phyloP scores from a whole-genome alignment of 495 filamentous ascomycete genomes.

The Geopyxis carbonaria region DNA sequence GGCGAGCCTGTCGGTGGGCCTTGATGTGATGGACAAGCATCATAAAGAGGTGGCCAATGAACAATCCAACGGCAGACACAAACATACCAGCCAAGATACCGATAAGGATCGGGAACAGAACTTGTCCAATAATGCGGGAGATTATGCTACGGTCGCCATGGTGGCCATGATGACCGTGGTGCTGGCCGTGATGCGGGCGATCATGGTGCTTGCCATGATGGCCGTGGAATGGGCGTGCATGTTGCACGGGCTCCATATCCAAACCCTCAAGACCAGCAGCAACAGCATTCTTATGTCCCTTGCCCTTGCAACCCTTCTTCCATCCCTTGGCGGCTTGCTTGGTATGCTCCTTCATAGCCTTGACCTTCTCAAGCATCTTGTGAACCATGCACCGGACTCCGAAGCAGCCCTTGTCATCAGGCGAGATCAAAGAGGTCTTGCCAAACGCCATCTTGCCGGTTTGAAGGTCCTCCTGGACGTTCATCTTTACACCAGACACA shows the following conservation, averaged over 20 bases:
- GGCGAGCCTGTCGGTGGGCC: no score
- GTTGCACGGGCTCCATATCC: not conserved
- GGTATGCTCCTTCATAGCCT: no score
- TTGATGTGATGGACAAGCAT: no score
- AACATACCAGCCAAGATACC: not conserved
- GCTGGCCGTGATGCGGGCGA: not conserved
- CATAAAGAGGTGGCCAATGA: no score
- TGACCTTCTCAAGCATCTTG: not conserved
- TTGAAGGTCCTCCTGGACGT: not conserved
- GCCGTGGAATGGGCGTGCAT: not conserved
- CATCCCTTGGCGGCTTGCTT: no score
- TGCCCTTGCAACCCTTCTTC: no score
- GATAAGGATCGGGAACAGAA: not conserved
- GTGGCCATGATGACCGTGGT: not conserved
- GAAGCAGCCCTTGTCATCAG: not conserved
- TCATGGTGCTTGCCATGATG: not conserved
- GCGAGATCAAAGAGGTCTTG: not conserved
- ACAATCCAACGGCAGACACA: no score
- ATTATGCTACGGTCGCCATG: not conserved
- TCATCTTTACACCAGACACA: not conserved
- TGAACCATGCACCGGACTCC: not conserved
- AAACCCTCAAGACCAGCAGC: not conserved
- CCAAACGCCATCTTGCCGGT: not conserved
- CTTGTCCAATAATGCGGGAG: not conserved
- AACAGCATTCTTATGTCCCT: no score